A percentile compares a stretch with the other conserved stretches of the same genome.
These are phyloP conservation scores for Luzula sylvatica DNA, from an alignment of 176 grass and related monocot species.

Conservation along the genomic window DNA sequence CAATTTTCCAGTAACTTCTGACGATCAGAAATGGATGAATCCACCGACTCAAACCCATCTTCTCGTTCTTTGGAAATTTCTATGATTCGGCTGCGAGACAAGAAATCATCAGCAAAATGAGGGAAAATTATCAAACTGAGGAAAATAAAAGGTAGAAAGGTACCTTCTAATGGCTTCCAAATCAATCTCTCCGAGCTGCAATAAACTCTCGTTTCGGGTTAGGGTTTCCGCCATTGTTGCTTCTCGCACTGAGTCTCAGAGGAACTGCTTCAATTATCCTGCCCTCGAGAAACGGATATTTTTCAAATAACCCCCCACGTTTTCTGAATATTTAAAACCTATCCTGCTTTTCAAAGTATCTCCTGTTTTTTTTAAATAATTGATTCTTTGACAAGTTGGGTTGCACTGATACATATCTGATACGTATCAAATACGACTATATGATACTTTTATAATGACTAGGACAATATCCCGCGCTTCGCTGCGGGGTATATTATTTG, in stretches of 20 bases:
- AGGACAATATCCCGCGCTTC: no score
- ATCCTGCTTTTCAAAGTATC: no score
- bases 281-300: no score
- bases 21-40: neutral
- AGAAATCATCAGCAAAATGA: neutral
- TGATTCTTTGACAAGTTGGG: no score
- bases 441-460: no score
- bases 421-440: no score
- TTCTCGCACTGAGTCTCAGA: neutral
- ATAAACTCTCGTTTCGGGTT: constrained; percentile 5
- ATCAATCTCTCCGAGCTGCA: constrained; percentile 22
- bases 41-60: constrained; percentile 3
- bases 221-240: constrained; percentile 44
- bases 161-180: constrained; percentile 45
- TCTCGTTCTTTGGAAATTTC: constrained; percentile 21
- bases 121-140: neutral
- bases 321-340: no score
- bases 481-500: no score
- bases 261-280: neutral
- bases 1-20: constrained; percentile 19
- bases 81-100: constrained; percentile 43
- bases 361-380: no score
- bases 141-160: neutral
- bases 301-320: no score
- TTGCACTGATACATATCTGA: no score